Percentiles rank a stretch among this genome's conserved stretches.
These are phyloP conservation scores for Escovopsis weberi DNA, from an alignment of 2,329 filamentous ascomycete genomes.

Conservation along the genomic window DNA sequence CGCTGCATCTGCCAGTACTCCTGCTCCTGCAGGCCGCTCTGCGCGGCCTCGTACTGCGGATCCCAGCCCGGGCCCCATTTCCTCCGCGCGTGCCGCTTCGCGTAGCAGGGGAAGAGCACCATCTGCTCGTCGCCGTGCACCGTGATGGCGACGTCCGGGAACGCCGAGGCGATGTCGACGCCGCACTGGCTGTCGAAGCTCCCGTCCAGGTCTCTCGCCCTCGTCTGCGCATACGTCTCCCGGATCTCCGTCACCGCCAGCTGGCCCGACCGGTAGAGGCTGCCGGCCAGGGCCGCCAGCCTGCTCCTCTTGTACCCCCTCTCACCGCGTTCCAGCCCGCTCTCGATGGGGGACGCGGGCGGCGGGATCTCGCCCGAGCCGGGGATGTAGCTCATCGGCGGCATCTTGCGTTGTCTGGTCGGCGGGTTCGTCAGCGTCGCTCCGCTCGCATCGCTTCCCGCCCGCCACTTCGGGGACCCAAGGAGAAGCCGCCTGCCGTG, in stretches of 20 bases:
- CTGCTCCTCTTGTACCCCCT: slow-evolving; percentile 63
- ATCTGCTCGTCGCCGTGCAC: slow-evolving; percentile 77
- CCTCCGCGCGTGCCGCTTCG: slow-evolving; percentile 51
- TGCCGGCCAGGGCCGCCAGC: slow-evolving; percentile 51
- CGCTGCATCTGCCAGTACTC: slow-evolving; percentile 69
- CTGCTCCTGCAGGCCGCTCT: slow-evolving; percentile 31
- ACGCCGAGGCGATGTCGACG: slow-evolving; percentile 53
- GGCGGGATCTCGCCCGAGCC: slow-evolving; percentile 11
- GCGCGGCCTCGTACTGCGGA: slow-evolving; percentile 25
- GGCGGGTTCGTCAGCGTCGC: slow-evolving; percentile 13
- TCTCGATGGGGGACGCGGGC: slow-evolving; percentile 4
- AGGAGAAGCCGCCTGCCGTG: slow-evolving; percentile 32
- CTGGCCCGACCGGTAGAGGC: slow-evolving; percentile 40
- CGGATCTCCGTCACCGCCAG: slow-evolving; percentile 43
- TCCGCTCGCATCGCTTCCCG: slow-evolving; percentile 19
- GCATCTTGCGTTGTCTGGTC: slow-evolving; percentile 15
- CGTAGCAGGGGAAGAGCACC: slow-evolving; percentile 90
- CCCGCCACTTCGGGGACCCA: slow-evolving; percentile 17
- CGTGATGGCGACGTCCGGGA: slow-evolving; percentile 72
- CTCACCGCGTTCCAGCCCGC: slow-evolving; percentile 28
- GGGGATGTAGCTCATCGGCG: slow-evolving; percentile 15
- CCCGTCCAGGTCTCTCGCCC: slow-evolving; percentile 19
- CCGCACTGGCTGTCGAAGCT: slow-evolving; percentile 15
- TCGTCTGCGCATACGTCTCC: slow-evolving; percentile 43
- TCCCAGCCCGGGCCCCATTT: slow-evolving; percentile 19